Evolutionary conservation across 352 stramenopile species (phyloP), one percentile per base, ranked within the genome.

Genomic region (Globisporangium ultimum): DNA sequence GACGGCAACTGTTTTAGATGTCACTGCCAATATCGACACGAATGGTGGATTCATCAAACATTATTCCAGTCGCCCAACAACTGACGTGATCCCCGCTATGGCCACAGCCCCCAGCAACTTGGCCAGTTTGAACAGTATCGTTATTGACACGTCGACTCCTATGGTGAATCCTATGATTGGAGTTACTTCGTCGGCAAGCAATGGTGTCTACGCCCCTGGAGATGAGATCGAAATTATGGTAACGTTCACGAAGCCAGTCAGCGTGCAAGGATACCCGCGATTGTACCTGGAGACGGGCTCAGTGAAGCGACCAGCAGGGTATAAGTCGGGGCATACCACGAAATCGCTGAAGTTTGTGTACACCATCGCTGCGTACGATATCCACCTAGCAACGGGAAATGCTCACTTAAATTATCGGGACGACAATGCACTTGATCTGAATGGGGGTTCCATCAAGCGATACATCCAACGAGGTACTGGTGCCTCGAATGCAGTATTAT

Each of bases 181-280:
- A 8, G 80, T 93, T 10, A 87, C 71, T 0, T 72, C 72, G 12
- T 52, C 52, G 2, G 78, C 76, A 0, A 74, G 58, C 5, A 71
- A 88, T 34, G 82, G 80, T 7, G 67, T 82, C 6, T 95, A 91
- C 50, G 78, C 78, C 9, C 79, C 86, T 12, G 86, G 86, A 21
- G 84, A 93, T 52, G 67, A 61, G 5, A 76, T 95, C 12, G 63
- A 72, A 10, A 73, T 95, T 36, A 58, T 76, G 13, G 60, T 95
- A 20, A 78, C 76, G 20, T 95, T 95, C 66, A 93, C 81, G 0
- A 91, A 91, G 48, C 71, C 80, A n/a, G 86, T 95, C 0, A 64
- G 51, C 0, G 84, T 95, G 18, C 64, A 56, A 0, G 84, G 82
- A 1, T 88, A 88, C 17, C 86, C 86, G 8, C 70, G 82, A 10